These are phyloP conservation scores for Globisporangium viniferum DNA, from an alignment of 352 stramenopile genomes.

Conservation along the genomic window DNA sequence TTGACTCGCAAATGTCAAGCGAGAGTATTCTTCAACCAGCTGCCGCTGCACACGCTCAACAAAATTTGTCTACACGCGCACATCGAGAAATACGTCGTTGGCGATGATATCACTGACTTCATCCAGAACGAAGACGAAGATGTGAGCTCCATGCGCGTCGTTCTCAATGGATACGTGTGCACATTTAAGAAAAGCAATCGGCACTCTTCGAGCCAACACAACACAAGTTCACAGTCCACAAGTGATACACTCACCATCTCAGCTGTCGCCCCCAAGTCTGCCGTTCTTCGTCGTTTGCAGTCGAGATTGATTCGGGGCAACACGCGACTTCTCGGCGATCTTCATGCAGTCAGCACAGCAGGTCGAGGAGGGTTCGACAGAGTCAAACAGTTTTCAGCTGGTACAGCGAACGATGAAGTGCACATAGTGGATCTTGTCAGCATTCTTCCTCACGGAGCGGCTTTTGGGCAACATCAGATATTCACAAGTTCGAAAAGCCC, in stretches of 20 bases:
- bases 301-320: slow-evolving; percentile 28
- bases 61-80: slow-evolving; percentile 29
- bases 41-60: slow-evolving; percentile 28
- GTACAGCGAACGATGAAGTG: neutral
- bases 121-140: slow-evolving; percentile 36
- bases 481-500: slow-evolving; percentile 32
- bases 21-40: slow-evolving; percentile 38
- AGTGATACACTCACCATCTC: neutral
- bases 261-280: slow-evolving; percentile 13
- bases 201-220: neutral
- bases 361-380: neutral
- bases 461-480: slow-evolving; percentile 43
- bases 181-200: slow-evolving; percentile 32
- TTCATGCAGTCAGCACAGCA: neutral
- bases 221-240: neutral
- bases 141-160: slow-evolving; percentile 28
- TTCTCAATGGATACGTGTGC: slow-evolving; percentile 43
- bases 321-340: neutral
- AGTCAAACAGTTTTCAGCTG: neutral
- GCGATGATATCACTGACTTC: slow-evolving; percentile 24
- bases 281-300: slow-evolving; percentile 26
- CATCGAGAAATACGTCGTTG: slow-evolving; percentile 27
- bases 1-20: slow-evolving; percentile 26
- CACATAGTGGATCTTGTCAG: slow-evolving; percentile 30
- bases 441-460: slow-evolving; percentile 30